Conservation (phyloP, 2,329 filamentous ascomycete species). For the Whalleya microplaca region DNA sequence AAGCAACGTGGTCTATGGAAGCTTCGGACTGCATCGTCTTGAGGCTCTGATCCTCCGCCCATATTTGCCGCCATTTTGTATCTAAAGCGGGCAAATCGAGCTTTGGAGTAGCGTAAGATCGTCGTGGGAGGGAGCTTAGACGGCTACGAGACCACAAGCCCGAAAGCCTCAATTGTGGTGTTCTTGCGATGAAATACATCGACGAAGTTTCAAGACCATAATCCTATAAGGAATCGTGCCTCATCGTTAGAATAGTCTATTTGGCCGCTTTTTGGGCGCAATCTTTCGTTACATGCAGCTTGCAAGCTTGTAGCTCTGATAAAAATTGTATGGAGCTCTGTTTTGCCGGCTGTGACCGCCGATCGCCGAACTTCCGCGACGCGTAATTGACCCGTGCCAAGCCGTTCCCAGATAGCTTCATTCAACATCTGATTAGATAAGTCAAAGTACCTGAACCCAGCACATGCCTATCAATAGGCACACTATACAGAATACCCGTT, state of each 20-base stretch:
- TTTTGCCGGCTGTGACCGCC: not conserved
- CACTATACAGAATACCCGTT: too few species aligned
- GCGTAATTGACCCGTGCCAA: not conserved
- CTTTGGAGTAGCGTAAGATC: conserved; percentile 28
- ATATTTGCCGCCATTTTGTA: conserved; percentile 56
- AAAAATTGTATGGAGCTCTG: not conserved
- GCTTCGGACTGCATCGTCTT: too few species aligned
- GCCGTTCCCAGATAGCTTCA: too few species aligned
- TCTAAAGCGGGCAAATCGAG: conserved; percentile 54
- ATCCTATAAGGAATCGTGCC: not conserved
- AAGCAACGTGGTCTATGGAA: not conserved
- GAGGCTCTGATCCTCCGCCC: conserved; percentile 39
- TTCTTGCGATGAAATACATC: conserved; percentile 30
- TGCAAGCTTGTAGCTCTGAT: not conserved
- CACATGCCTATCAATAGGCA: too few species aligned
- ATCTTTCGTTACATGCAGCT: not conserved
- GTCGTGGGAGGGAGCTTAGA: conserved; percentile 9
- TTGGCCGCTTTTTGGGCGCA: not conserved
- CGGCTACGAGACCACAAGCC: conserved; percentile 8
- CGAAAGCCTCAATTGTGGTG: conserved; percentile 25
- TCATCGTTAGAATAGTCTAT: not conserved
- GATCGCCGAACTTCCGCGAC: too few species aligned
- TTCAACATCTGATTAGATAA: too few species aligned
- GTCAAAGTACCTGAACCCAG: too few species aligned
- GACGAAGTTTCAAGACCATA: conserved; percentile 24